Percentiles rank a stretch among this genome's conserved stretches.
These are phyloP conservation scores for Microcera coccophila DNA, from an alignment of 2,329 filamentous ascomycete species.

Conservation along the genomic window DNA sequence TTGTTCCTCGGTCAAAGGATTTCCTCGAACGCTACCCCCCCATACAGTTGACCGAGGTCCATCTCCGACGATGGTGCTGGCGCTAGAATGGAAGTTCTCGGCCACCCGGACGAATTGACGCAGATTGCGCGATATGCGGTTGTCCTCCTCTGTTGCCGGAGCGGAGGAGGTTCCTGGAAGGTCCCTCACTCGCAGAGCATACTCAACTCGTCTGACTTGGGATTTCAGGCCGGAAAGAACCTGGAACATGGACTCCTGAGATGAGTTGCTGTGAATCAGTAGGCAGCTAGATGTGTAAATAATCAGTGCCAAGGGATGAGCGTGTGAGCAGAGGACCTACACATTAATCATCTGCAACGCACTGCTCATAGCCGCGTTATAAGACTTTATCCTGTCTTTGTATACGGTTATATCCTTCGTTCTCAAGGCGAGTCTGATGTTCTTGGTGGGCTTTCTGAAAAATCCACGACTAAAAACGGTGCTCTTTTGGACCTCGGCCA, in stretches of 20 bases:
- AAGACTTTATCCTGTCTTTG: background rate
- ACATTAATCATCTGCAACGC: conserved; percentile 5
- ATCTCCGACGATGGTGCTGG: conserved; percentile 1
- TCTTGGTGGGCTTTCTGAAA: conserved; percentile 2
- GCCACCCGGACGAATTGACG: background rate
- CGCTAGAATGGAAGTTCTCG: conserved; percentile 1
- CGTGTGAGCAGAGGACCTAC: background rate
- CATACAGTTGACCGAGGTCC: background rate
- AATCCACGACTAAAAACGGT: background rate
- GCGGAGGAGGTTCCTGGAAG: background rate
- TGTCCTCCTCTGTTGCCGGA: background rate
- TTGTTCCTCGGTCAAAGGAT: conserved; percentile 1
- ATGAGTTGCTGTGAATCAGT: conserved; percentile 1
- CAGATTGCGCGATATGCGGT: background rate
- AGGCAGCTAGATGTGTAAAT: conserved; percentile 1
- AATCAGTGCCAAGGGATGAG: background rate
- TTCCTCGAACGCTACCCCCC: background rate
- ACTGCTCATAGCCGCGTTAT: conserved; percentile 3
- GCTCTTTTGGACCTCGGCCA: background rate
- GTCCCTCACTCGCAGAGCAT: background rate
- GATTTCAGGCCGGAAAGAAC: background rate
- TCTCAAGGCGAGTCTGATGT: conserved; percentile 1
- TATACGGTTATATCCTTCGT: background rate
- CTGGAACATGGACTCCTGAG: background rate
- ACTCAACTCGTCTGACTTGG: conserved; percentile 2